Conservation (phyloP, 2,329 filamentous ascomycete species). For the Diaporthe aspalathi region DNA sequence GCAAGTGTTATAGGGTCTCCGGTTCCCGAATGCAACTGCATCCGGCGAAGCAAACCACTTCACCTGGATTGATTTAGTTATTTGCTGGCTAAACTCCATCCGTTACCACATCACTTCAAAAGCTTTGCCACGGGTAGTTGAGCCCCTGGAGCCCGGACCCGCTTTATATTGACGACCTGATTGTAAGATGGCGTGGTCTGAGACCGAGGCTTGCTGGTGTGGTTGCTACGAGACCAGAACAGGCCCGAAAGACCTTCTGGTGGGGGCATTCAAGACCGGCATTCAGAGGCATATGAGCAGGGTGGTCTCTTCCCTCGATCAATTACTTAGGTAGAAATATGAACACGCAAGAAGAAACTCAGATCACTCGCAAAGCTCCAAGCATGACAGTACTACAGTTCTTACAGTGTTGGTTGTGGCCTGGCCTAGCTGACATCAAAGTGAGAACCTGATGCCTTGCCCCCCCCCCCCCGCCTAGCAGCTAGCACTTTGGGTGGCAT, state of each 20-base stretch:
- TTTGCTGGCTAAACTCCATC: not conserved
- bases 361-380: no score
- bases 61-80: fast-evolving
- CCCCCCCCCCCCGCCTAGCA: not conserved
- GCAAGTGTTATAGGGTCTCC: no score
- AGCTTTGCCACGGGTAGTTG: not conserved
- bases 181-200: not conserved
- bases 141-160: not conserved
- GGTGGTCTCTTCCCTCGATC: not conserved
- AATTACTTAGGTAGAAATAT: no score
- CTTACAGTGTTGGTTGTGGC: not conserved
- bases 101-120: not conserved
- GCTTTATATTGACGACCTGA: not conserved
- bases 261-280: no score
- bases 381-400: no score
- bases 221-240: not conserved
- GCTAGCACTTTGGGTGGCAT: not conserved
- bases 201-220: not conserved
- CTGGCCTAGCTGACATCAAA: not conserved
- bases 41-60: not conserved
- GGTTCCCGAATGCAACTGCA: not conserved
- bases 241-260: no score
- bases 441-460: not conserved
- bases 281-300: no score
- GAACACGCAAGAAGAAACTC: no score